These are phyloP conservation scores for Epichloe uncinata DNA, from an alignment of 2,329 filamentous ascomycete genomes.

Conservation along the genomic window DNA sequence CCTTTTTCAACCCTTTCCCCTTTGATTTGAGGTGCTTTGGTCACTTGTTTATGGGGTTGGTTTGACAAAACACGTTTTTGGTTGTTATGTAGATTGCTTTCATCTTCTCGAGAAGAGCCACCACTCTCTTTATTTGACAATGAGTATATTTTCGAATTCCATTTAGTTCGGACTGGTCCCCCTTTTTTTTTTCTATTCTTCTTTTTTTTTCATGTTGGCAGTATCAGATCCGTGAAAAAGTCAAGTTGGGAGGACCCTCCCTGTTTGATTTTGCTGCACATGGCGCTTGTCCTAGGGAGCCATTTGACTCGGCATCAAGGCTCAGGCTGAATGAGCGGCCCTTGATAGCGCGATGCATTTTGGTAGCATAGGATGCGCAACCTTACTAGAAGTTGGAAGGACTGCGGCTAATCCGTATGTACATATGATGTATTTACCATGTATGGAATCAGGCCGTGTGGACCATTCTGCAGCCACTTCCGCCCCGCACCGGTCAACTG, in stretches of 20 bases:
- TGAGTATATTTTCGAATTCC: not conserved
- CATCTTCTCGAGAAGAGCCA: slow-evolving; percentile 22
- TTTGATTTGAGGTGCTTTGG: not conserved
- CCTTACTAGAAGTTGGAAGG: not conserved
- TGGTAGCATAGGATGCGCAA: not conserved
- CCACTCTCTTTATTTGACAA: slow-evolving; percentile 7
- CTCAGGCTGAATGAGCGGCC: not conserved
- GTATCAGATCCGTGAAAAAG: no score
- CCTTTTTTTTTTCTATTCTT: not conserved
- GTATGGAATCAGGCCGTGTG: not conserved
- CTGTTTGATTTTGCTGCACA: not conserved
- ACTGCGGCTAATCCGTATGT: no score
- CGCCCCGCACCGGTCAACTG: not conserved
- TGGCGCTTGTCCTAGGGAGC: not conserved
- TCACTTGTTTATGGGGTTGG: not conserved
- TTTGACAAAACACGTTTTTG: not conserved
- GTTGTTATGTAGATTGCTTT: slow-evolving; percentile 17
- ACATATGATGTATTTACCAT: not conserved
- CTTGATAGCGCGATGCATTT: not conserved
- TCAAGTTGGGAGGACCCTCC: not conserved
- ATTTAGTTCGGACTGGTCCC: not conserved
- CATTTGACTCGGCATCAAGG: not conserved
- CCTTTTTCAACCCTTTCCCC: not conserved
- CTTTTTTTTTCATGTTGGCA: no score
- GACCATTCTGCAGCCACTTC: not conserved